Base-by-base conservation (phyloP, 139 green algal species). In the Penium margaritaceum region DNA sequence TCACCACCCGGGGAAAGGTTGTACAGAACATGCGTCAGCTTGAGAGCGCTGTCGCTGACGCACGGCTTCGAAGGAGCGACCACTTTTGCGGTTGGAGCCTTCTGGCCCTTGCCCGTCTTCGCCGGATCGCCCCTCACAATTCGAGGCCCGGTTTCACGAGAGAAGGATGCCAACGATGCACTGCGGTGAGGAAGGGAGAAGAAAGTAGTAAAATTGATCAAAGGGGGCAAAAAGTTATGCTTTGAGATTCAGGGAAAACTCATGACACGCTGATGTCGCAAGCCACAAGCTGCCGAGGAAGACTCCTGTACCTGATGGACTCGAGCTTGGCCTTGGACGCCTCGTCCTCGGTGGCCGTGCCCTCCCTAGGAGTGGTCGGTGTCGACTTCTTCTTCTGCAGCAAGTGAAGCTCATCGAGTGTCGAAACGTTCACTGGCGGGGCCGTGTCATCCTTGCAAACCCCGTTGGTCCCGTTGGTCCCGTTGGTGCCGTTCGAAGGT, bases 351-450 rank as follows among this genome's bases (percentile, higher is more conserved):
- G 27, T 63, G 41, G 3, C 12, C 2, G 17, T 60, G 64, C 27
- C 15, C 24, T 19, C 37, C 64, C 17, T 72, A 4, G 64, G 64
- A 19, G 64, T 67, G 41, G 64, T 63, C 21, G 64, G 64, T 19
- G 67, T 37, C n/a, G 64, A 72, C 29, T 62, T 60, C 64, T 72
- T 72, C 68, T 74, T 75, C 68, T 75, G 68, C 68, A 75, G 57
- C 19, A 17, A 32, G 54, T 75, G 68, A 19, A 75, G 57, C 37
- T 75, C 68, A 6, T 67, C 68, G n/a, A 75, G 24, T 24, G 32
- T 75, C 12, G 54, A 74, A 9, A 29, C 68, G 24, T 44, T 74
- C n/a, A 75, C 24, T 19, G 53, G 30, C 5, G 68, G 68, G 5
- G 54, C 12, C 27, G 58, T 75, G 68, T 75, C 68, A 27, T 72